Conservation (phyloP, 2,329 filamentous ascomycete species). For the Chaetomiaceae sp. region DNA sequence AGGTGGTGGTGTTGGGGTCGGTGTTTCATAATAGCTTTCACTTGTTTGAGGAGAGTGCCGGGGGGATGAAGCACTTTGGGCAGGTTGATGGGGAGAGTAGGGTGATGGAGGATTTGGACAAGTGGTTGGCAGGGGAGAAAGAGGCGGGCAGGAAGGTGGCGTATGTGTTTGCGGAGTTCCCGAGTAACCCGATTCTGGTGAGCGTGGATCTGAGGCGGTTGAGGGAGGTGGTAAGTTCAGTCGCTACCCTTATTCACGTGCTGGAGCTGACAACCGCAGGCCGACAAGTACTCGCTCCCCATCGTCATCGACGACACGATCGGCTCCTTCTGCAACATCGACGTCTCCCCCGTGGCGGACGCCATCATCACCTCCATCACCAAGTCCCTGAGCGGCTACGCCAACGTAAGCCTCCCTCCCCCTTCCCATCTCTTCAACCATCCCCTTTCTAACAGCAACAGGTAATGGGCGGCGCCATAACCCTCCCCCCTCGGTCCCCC, state of each 20-base stretch:
- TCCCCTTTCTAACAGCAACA: not conserved
- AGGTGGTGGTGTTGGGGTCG: conserved; percentile 44
- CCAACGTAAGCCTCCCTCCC: conserved; percentile 34
- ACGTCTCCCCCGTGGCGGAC: conserved; percentile 47
- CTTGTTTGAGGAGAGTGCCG: conserved; percentile 41
- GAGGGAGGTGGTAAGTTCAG: conserved; percentile 37
- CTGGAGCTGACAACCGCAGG: conserved; percentile 14
- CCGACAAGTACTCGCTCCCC: conserved; percentile 42
- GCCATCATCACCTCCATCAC: conserved; percentile 50
- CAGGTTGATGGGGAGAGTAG: conserved; percentile 36
- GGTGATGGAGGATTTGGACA: conserved; percentile 40
- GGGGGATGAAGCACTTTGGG: conserved; percentile 46
- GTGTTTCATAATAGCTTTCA: conserved; percentile 48
- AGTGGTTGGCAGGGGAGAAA: conserved; percentile 40
- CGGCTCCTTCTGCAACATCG: conserved; percentile 45
- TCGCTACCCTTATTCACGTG: not conserved
- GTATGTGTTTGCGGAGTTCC: conserved; percentile 48
- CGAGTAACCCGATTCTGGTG: conserved; percentile 43
- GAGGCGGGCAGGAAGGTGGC: conserved; percentile 37
- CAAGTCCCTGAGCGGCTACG: conserved; percentile 55
- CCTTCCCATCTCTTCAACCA: not conserved
- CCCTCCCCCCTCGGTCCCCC: conserved; percentile 44
- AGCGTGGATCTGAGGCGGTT: conserved; percentile 39
- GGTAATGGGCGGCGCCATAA: conserved; percentile 48
- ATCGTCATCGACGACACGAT: conserved; percentile 47